Base-by-base conservation (phyloP, 179 eudicot genomes). In the Drosera spatulata region DNA sequence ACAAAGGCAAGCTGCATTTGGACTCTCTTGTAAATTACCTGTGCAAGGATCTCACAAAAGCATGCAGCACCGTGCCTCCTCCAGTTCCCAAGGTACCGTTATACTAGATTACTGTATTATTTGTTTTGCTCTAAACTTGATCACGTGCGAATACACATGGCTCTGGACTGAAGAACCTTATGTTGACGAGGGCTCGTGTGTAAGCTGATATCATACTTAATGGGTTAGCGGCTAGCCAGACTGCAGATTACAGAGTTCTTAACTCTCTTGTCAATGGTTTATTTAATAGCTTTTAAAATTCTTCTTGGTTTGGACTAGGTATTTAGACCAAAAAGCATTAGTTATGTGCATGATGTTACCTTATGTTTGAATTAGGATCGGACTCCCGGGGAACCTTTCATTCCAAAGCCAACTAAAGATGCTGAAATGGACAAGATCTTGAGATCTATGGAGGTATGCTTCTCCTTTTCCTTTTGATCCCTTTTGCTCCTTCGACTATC, bases 361-460 rank as follows among this genome's bases (percentile, higher is more conserved):
- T 10, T 53, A 53, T 53, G 6, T 58, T 59, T 65, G 58, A 7
- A 22, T 57, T 82, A 91, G 96, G 84, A 78, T 69, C 82, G 98
- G 79, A 68, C 65, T 61, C 96, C 91, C n/a, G 98, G 98, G 61
- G 95, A 89, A 65, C 74, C 86, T 59, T 93, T 93, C 71, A 74
- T 73, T 41, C 73, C 91, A 13, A 93, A 90, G 70, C 86, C 97
- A 41, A 56, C 74, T 10, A 86, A 93, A 63, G 95, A 93, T 71
- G 94, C 95, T 71, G 97, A 93, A 85, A 90, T 86, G 97, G 97
- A 84, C 63, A 93, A 71, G 74, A 61, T 89, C 14, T 43, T 93
- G 88, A 83, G 81, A 76, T 84, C 95, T 56, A 86, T 89, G 94
- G 82, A 93, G 95, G 97, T 88, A 77, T 22, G 12, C n/a, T 41